These are phyloP conservation scores for Plantago major DNA, from an alignment of 257 asterid genomes.

Conservation along the genomic window DNA sequence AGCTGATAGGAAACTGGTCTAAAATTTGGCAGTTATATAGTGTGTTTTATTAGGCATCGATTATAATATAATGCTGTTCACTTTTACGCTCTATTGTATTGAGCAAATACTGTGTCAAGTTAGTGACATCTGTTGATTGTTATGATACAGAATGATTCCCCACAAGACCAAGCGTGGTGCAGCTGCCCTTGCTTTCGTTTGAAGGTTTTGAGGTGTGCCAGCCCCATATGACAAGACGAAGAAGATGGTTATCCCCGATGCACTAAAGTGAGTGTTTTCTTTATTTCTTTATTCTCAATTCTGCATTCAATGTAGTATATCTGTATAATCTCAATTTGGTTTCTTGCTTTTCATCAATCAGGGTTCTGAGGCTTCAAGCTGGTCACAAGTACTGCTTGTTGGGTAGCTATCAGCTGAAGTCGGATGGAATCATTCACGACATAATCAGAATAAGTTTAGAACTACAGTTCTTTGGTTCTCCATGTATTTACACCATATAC, in stretches of 20 bases:
- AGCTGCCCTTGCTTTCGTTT: slow-evolving; percentile 64
- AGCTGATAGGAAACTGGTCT: no score
- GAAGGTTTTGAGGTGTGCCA: slow-evolving; percentile 66
- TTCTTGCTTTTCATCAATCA: slow-evolving; percentile 1
- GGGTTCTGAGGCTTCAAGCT: slow-evolving; percentile 90
- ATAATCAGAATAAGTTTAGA: slow-evolving; percentile 48
- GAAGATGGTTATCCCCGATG: no score
- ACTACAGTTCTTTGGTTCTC: no score
- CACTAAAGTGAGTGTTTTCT: slow-evolving; percentile 58
- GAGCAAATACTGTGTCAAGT: no score
- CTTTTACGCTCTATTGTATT: no score
- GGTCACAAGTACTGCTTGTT: no score
- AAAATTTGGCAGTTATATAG: no score
- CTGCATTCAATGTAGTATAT: no score
- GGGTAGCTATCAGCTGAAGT: slow-evolving; percentile 80
- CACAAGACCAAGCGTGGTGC: slow-evolving; percentile 80
- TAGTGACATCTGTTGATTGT: neutral
- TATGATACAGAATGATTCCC: slow-evolving; percentile 59
- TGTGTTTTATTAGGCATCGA: no score
- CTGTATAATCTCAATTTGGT: neutral
- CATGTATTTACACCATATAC: no score
- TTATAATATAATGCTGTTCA: no score
- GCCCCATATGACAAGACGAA: slow-evolving; percentile 75
- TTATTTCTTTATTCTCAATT: no score
- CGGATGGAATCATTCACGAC: slow-evolving; percentile 79